Evolutionary conservation across 2,329 filamentous ascomycete species (phyloP), one percentile per base, ranked within the genome.

Genomic region (Clonostachys chloroleuca): DNA sequence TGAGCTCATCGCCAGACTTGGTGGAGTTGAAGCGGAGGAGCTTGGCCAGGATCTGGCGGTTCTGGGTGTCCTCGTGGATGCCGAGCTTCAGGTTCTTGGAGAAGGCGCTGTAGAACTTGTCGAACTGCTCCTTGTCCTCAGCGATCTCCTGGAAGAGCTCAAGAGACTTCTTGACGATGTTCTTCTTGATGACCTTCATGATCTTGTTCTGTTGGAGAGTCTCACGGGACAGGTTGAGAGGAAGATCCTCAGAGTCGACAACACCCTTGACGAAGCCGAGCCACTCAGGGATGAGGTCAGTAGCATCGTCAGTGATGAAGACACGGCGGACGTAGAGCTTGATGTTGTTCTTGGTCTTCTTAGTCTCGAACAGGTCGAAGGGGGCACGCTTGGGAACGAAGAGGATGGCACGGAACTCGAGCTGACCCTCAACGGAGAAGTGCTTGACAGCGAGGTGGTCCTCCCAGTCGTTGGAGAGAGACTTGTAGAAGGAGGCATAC

Each of bases 341-440:
- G 85, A 99, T 97, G 88, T 99, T 99, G 89, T 97, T 99, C 91
- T 99, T 99, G 69, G 92, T 96, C 88, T 96, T 96, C 90, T 99
- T 99, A 70, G 92, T 96, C 88, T 99, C 94, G 73, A 99, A 99
- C 54, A 99, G 89, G 68, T 99, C 94, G 74, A 99, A 99, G 63
- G 94, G 94, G 73, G 94, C 94, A 65, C 94, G 92, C 89, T 99
- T 97, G 70, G 94, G 94, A 47, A 99, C 92, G 81, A 95, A 99
- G 70, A 99, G 91, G 74, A 99, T 96, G 59, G 94, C 94, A 58
- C 92, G 92, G 91, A 99, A 99, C 80, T 99, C 94, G 59, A 99
- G 92, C 81, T 97, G 94, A 86, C 94, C 94, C 82, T 99, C 94
- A 56, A 99, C 94, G 55, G 94, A 99, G 87, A 99, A 99, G 83